phyloP scores from a whole-genome alignment of 2,329 filamentous ascomycete genomes.

The Aspergillus unguis region DNA sequence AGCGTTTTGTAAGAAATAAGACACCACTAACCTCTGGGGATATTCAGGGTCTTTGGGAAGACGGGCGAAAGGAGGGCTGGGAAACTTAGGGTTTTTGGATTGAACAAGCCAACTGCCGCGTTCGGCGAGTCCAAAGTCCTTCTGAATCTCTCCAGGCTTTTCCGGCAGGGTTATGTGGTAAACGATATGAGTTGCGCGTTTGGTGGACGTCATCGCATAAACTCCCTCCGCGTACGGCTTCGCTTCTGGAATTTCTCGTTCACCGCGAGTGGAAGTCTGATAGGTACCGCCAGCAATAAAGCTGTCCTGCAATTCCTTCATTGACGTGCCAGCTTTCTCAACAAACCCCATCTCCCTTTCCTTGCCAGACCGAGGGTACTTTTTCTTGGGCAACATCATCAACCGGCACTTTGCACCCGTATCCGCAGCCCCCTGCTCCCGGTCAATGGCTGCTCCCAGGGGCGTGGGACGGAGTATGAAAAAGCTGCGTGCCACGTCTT shows the following conservation, averaged over 20 bases:
- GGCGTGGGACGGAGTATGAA: slow-evolving; percentile 74
- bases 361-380: slow-evolving; percentile 63
- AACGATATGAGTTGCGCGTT: slow-evolving; percentile 69
- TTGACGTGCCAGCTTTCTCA: slow-evolving; percentile 65
- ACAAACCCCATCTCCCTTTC: slow-evolving; percentile 81
- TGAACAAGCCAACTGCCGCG: slow-evolving; percentile 76
- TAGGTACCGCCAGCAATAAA: slow-evolving; percentile 68
- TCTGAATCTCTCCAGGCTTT: slow-evolving; percentile 67
- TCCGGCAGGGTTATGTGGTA: slow-evolving; percentile 75
- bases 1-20: background rate
- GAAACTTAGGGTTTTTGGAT: slow-evolving; percentile 72
- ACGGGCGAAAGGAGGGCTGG: slow-evolving; percentile 61
- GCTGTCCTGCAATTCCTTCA: slow-evolving; percentile 67
- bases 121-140: slow-evolving; percentile 66
- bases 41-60: slow-evolving; percentile 67
- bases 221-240: slow-evolving; percentile 79
- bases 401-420: slow-evolving; percentile 64
- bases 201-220: slow-evolving; percentile 73
- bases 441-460: slow-evolving; percentile 63
- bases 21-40: slow-evolving; percentile 59
- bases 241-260: slow-evolving; percentile 65
- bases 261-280: slow-evolving; percentile 70
- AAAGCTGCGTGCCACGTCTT: slow-evolving; percentile 74
- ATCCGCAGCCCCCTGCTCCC: slow-evolving; percentile 49
- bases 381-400: slow-evolving; percentile 79